These are phyloP conservation scores for Triticum aestivum DNA, from an alignment of 176 grass and related monocot genomes.

Conservation along the genomic window DNA sequence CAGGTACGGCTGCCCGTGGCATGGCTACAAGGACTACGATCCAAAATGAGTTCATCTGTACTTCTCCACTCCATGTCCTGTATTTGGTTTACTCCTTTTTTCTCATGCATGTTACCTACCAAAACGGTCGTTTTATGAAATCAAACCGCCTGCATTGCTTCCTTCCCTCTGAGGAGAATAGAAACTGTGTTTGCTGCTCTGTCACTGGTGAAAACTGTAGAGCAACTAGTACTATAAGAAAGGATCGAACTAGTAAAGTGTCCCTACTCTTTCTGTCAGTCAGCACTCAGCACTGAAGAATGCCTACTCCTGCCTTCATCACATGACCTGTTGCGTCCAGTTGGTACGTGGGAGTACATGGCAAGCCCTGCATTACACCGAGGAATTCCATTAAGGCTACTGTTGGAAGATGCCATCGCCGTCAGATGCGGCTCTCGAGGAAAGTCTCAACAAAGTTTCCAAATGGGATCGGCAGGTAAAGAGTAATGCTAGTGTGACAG, in stretches of 20 bases:
- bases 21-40: constrained; percentile 31
- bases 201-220: background rate
- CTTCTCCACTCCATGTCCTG: constrained; percentile 9
- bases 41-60: background rate
- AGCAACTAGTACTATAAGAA: constrained; percentile 13
- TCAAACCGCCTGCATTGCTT: background rate
- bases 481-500: background rate
- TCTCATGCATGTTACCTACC: constrained; percentile 8
- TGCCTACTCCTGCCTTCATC: constrained; percentile 26
- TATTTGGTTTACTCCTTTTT: background rate
- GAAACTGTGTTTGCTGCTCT: background rate
- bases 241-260: background rate
- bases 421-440: constrained; percentile 7
- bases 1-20: background rate
- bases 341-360: background rate
- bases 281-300: constrained; percentile 39
- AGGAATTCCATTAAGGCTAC: background rate
- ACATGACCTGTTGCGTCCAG: constrained; percentile 29
- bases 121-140: constrained; percentile 36
- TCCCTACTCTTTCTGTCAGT: background rate
- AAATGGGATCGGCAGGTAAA: constrained; percentile 5
- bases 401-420: background rate
- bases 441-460: constrained; percentile 24
- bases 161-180: background rate
- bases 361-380: constrained; percentile 16